A percentile compares a stretch with the other conserved stretches of the same genome.
Conservation (phyloP, 805 yeast species). For the Hanseniaspora lachancei region DNA sequence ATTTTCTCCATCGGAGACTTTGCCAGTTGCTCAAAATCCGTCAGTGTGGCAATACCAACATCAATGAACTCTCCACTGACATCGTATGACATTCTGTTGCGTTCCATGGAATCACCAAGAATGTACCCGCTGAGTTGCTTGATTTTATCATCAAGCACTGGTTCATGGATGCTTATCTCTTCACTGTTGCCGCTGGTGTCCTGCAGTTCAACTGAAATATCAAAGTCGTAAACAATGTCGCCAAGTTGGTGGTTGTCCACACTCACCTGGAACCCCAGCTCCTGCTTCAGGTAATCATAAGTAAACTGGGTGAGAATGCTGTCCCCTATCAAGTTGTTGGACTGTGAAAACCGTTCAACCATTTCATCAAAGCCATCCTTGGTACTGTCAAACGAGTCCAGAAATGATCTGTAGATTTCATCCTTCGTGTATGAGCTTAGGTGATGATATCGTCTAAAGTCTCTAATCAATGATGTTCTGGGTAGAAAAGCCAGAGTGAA, state of each 20-base stretch:
- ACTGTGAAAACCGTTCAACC: conserved; percentile 18
- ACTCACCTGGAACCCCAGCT: conserved; percentile 37
- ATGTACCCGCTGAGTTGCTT: conserved; percentile 44
- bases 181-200: background rate
- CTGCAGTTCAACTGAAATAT: conserved; percentile 30
- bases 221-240: conserved; percentile 37
- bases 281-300: conserved; percentile 34
- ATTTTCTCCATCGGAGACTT: conserved; percentile 39
- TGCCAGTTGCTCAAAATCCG: conserved; percentile 35
- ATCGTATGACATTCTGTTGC: conserved; percentile 43
- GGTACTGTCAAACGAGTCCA: conserved; percentile 32
- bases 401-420: conserved; percentile 54
- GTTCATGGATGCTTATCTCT: conserved; percentile 28
- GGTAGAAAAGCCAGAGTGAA: conserved; percentile 68
- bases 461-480: conserved; percentile 69
- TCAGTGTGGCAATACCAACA: conserved; percentile 45
- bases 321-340: conserved; percentile 33
- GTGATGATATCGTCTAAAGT: conserved; percentile 55
- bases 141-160: conserved; percentile 27
- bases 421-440: conserved; percentile 49
- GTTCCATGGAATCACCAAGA: background rate
- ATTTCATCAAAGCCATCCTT: conserved; percentile 22
- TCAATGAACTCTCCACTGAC: conserved; percentile 43
- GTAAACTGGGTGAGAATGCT: conserved; percentile 38
- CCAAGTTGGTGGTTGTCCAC: conserved; percentile 46